Conservation (phyloP, 768 basidiomycete genomes). For the Lentinula guzmanii region DNA sequence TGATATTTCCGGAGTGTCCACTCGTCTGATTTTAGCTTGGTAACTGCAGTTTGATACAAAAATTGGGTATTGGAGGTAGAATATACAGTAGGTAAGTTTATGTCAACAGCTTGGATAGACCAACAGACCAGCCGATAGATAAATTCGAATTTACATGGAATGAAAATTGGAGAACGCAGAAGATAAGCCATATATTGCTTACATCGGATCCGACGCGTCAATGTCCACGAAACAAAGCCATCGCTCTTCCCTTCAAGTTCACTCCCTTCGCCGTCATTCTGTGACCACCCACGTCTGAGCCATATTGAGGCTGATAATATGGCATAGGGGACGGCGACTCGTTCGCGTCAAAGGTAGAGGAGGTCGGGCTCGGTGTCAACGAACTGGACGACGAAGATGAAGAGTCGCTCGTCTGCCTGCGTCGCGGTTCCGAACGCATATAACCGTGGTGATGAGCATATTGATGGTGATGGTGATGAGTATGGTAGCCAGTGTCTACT, state of each 20-base stretch:
- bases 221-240: slow-evolving; percentile 3
- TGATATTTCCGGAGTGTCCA: not conserved
- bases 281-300: not conserved
- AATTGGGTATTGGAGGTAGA: no score
- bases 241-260: not conserved
- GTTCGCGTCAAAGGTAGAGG: not conserved
- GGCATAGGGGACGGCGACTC: not conserved
- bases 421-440: not conserved
- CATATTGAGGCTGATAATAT: not conserved
- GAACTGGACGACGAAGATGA: not conserved
- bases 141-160: not conserved
- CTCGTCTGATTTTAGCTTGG: not conserved
- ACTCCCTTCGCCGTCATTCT: not conserved
- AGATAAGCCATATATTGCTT: not conserved
- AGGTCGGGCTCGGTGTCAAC: not conserved
- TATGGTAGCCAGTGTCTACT: not conserved
- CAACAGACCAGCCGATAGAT: not conserved
- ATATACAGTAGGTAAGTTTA: no score
- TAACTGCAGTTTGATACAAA: no score
- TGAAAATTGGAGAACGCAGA: not conserved
- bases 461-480: not conserved
- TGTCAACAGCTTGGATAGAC: no score
- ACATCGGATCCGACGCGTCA: not conserved
- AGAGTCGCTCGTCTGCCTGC: not conserved
- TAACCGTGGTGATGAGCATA: not conserved